Evolutionary conservation across 2,329 filamentous ascomycete species (phyloP).

Genomic region (Trichoderma hamatum): DNA sequence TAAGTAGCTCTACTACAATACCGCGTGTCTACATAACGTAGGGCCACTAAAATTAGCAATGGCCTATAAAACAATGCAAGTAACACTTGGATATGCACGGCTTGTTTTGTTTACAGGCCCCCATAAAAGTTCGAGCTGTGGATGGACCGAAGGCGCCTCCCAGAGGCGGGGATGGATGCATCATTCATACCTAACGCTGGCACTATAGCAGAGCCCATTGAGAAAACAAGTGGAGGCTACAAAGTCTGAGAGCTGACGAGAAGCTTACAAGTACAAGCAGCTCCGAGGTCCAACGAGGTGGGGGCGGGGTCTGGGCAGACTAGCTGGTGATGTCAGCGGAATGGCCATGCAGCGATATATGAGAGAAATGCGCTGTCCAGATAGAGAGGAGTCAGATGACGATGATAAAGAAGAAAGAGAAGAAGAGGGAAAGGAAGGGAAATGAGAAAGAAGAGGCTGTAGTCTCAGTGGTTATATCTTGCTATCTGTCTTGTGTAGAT

Average conservation of each 20-base stretch:
- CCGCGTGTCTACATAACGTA: not conserved
- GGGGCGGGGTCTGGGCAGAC: constrained; percentile 12
- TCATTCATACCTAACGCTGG: not conserved
- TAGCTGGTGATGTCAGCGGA: constrained; percentile 21
- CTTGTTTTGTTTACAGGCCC: not conserved
- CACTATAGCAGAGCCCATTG: not conserved
- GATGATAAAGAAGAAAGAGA: not conserved
- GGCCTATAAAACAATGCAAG: not conserved
- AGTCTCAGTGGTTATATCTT: not conserved
- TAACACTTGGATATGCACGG: not conserved
- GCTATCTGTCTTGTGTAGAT: not conserved
- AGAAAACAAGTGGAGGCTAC: constrained; percentile 3
- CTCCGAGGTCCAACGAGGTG: not conserved
- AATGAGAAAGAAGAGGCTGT: not conserved
- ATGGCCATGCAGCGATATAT: not conserved
- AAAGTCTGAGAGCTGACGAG: not conserved
- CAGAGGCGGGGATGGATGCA: not conserved
- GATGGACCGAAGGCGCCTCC: not conserved
- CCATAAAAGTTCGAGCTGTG: not conserved
- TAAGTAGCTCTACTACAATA: not conserved
- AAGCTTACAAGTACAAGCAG: not conserved
- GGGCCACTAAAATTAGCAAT: not conserved
- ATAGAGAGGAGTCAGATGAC: not conserved
- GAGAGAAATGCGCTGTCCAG: not conserved
- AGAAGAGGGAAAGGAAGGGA: not conserved